Evolutionary conservation across 129 eudicot species (phyloP).

Genomic region (Erigeron canadensis): DNA sequence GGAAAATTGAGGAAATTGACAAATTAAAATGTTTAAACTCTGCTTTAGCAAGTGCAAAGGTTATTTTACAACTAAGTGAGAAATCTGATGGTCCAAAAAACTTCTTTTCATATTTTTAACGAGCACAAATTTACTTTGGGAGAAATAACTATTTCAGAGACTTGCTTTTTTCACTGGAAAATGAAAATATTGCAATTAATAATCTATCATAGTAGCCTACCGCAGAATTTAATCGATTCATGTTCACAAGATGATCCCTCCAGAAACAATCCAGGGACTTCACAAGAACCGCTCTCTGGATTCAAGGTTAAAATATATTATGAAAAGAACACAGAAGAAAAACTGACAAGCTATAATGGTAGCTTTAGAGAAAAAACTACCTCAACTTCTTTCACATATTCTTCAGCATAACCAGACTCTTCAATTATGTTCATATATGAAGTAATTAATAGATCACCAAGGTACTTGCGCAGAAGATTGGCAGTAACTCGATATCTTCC

Average conservation of each 20-base stretch:
- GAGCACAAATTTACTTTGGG: neutral
- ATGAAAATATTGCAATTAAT: conserved; percentile 3
- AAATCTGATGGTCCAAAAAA: neutral
- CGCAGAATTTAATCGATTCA: conserved; percentile 95
- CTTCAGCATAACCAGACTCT: conserved; percentile 78
- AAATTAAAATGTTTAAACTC: neutral
- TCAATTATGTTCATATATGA: conserved; percentile 65
- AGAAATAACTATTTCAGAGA: neutral
- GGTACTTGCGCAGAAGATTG: conserved; percentile 85
- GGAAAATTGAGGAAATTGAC: too few relatives aligned
- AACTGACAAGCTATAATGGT: neutral
- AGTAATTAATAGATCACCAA: conserved; percentile 86
- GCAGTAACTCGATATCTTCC: conserved; percentile 61
- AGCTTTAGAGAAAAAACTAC: conserved; percentile 29
- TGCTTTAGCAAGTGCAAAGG: neutral
- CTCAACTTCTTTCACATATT: conserved; percentile 80
- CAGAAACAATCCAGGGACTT: conserved; percentile 90
- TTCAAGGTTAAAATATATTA: conserved; percentile 16
- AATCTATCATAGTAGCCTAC: conserved; percentile 35
- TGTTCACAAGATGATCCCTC: conserved; percentile 98
- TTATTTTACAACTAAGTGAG: too few relatives aligned
- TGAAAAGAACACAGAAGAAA: neutral
- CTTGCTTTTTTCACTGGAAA: neutral
- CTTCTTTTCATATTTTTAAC: neutral
- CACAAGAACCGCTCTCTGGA: conserved; percentile 81